Evolutionary conservation across 2,329 filamentous ascomycete species (phyloP).

Genomic region (Whalleya microplaca): DNA sequence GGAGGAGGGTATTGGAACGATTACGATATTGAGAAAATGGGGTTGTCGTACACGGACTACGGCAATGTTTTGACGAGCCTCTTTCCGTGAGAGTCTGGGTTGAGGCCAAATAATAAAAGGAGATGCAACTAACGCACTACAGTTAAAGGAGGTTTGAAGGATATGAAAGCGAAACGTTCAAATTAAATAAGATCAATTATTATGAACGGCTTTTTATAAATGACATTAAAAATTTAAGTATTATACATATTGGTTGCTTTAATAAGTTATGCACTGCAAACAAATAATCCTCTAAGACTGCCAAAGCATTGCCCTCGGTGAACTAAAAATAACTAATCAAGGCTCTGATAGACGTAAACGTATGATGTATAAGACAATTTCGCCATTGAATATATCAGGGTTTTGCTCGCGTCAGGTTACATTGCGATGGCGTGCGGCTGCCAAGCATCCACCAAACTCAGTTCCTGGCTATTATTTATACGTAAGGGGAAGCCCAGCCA

Average conservation of each 20-base stretch:
- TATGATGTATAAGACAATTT: conserved; percentile 2
- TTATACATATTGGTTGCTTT: too few relatives aligned
- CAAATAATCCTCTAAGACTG: too few relatives aligned
- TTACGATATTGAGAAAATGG: conserved; percentile 51
- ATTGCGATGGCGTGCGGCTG: conserved; percentile 33
- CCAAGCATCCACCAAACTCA: conserved; percentile 30
- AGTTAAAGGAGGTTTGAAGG: too few relatives aligned
- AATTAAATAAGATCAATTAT: too few relatives aligned
- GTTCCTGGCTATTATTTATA: conserved; percentile 23
- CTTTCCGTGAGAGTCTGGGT: conserved; percentile 21
- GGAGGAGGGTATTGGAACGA: conserved; percentile 52
- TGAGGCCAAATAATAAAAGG: too few relatives aligned
- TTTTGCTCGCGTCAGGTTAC: conserved; percentile 18
- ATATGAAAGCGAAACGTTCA: too few relatives aligned
- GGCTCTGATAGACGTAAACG: conserved; percentile 5
- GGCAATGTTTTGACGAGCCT: conserved; percentile 27
- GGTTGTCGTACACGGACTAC: conserved; percentile 39
- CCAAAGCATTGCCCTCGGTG: too few relatives aligned
- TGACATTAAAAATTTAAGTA: too few relatives aligned
- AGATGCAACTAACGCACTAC: too few relatives aligned
- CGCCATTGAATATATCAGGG: conserved; percentile 1
- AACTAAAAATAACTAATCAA: conserved; percentile 15
- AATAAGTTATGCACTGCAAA: too few relatives aligned
- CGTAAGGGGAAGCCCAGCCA: conserved; percentile 9
- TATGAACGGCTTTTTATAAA: too few relatives aligned